These are phyloP conservation scores for Dichomitus squalens DNA, from an alignment of 1,284 basidiomycete species.

Conservation along the genomic window DNA sequence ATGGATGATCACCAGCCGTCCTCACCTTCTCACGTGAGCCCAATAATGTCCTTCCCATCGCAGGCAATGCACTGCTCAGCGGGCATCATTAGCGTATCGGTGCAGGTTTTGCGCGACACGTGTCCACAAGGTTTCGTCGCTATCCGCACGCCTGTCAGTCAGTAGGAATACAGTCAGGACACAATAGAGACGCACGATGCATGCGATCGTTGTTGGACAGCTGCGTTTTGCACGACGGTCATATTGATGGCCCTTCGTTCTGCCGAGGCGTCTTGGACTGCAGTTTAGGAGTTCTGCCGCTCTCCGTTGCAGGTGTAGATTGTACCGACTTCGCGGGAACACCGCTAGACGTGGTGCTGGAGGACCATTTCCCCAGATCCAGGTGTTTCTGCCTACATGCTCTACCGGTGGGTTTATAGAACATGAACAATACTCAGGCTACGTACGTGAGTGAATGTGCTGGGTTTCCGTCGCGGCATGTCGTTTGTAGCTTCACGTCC, in stretches of 20 bases:
- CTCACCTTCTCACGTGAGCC: slow-evolving; percentile 78
- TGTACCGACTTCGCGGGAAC: slow-evolving; percentile 39
- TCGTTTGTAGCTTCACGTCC: slow-evolving; percentile 84
- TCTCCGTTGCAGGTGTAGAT: slow-evolving; percentile 42
- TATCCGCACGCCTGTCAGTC: slow-evolving; percentile 29
- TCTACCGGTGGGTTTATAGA: background rate
- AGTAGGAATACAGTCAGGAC: background rate
- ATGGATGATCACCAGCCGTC: slow-evolving; percentile 24
- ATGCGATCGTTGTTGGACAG: slow-evolving; percentile 78
- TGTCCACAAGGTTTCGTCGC: slow-evolving; percentile 83
- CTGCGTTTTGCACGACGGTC: slow-evolving; percentile 86
- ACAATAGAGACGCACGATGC: slow-evolving; percentile 54
- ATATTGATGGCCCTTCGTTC: slow-evolving; percentile 63
- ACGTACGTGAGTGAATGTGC: slow-evolving; percentile 76
- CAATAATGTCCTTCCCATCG: slow-evolving; percentile 78
- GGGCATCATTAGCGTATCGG: slow-evolving; percentile 77
- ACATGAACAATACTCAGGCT: background rate
- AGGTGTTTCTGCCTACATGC: slow-evolving; percentile 69
- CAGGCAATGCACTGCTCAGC: slow-evolving; percentile 82
- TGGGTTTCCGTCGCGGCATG: slow-evolving; percentile 79
- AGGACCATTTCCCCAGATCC: slow-evolving; percentile 75
- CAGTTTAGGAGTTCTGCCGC: slow-evolving; percentile 26
- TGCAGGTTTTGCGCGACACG: slow-evolving; percentile 86
- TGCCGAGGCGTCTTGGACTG: slow-evolving; percentile 43
- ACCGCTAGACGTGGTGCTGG: slow-evolving; percentile 41